Percentiles rank a stretch among this genome's conserved stretches.
These are phyloP conservation scores for Moringa oleifera DNA, from an alignment of 345 rosid genomes.

Conservation along the genomic window DNA sequence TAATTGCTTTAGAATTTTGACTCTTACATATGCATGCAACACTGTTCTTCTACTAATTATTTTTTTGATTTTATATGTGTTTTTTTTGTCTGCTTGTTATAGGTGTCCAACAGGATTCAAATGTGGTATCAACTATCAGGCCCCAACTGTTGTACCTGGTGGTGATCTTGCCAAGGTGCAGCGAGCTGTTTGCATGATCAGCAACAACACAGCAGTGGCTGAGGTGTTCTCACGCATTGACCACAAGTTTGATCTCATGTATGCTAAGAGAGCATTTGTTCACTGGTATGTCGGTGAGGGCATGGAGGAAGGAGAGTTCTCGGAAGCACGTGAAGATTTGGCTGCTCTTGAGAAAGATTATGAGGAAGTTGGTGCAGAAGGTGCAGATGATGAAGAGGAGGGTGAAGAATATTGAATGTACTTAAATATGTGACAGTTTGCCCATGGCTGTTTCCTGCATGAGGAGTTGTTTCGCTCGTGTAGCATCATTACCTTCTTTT, in stretches of 20 bases:
- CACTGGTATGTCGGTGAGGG: constrained; percentile 77
- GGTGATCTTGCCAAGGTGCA: constrained; percentile 67
- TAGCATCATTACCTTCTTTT: not conserved
- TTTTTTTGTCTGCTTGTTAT: constrained; percentile 5
- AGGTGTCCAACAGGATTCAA: constrained; percentile 75
- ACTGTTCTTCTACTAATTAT: not conserved
- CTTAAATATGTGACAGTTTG: not conserved
- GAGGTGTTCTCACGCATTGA: constrained; percentile 63
- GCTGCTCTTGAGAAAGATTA: constrained; percentile 41
- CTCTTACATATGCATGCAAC: not conserved
- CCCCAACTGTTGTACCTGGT: constrained; percentile 63
- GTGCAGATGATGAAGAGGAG: constrained; percentile 58
- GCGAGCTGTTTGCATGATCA: constrained; percentile 69
- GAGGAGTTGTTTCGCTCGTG: not conserved
- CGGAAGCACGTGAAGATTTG: constrained; percentile 66
- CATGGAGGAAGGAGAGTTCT: constrained; percentile 74
- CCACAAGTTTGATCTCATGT: constrained; percentile 69
- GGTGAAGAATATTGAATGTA: constrained; percentile 42
- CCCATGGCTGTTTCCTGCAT: not conserved
- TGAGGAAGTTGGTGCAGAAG: constrained; percentile 65
- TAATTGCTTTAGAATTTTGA: too few relatives aligned
- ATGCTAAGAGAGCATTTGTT: constrained; percentile 60
- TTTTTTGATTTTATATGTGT: not conserved
- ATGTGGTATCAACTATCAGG: constrained; percentile 63
- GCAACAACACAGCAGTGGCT: constrained; percentile 69